Evolutionary conservation across 768 basidiomycete species (phyloP).

Genomic region (Agaricus blazei): DNA sequence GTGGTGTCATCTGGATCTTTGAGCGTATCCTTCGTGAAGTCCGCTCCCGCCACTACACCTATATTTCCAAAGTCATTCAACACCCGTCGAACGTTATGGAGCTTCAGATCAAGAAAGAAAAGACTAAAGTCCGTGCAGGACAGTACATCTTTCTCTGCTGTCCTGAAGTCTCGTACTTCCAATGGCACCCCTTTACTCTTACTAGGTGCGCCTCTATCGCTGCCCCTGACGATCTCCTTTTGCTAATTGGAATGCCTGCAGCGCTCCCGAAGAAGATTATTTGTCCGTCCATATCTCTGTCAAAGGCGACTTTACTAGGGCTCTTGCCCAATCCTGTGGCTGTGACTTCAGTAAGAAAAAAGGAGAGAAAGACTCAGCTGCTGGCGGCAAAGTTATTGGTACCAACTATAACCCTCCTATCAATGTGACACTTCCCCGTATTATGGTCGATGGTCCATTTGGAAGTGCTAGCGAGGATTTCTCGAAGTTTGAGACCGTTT

Average conservation of each 20-base stretch:
- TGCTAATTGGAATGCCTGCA: conserved; percentile 19
- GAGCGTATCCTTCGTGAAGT: conserved; percentile 93
- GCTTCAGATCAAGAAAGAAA: conserved; percentile 97
- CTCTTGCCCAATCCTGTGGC: conserved; percentile 75
- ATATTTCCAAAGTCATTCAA: conserved; percentile 91
- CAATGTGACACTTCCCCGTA: conserved; percentile 74
- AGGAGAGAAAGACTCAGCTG: conserved; percentile 35
- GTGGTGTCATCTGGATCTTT: conserved; percentile 77
- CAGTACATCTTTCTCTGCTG: conserved; percentile 93
- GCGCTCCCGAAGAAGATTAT: conserved; percentile 94
- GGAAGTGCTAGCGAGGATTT: conserved; percentile 91
- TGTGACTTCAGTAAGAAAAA: conserved; percentile 67
- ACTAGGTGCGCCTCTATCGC: conserved; percentile 51
- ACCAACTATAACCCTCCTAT: conserved; percentile 53
- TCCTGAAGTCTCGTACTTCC: conserved; percentile 91
- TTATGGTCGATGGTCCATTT: conserved; percentile 97
- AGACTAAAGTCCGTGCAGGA: conserved; percentile 74
- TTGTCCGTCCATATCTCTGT: conserved; percentile 91
- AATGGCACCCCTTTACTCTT: conserved; percentile 97
- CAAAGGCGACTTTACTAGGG: conserved; percentile 88
- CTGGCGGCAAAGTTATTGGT: conserved; percentile 58
- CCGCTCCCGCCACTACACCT: conserved; percentile 86
- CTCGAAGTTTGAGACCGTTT: conserved; percentile 81
- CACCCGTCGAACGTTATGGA: conserved; percentile 95
- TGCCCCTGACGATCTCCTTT: neutral